A percentile compares a stretch with the other conserved stretches of the same genome.
phyloP scores from a whole-genome alignment of 306 rosid genomes.

The Arachis stenosperma region DNA sequence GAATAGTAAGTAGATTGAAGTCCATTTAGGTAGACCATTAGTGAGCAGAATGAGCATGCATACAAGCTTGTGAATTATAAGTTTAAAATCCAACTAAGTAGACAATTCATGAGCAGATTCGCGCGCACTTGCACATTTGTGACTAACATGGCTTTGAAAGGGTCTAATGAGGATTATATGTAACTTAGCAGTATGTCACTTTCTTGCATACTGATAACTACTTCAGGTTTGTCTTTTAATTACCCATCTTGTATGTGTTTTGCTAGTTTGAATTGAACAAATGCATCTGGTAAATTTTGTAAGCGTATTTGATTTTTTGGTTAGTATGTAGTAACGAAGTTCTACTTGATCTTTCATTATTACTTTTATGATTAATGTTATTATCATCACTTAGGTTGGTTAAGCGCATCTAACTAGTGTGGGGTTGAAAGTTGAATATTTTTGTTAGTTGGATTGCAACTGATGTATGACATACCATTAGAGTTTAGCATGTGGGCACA shows the following conservation, averaged over 20 bases:
- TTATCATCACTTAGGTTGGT: not conserved
- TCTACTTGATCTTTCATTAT: not conserved
- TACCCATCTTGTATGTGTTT: not conserved
- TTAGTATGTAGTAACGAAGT: not conserved
- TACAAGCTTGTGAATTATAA: not conserved
- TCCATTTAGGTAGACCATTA: not conserved
- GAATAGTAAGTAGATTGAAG: not conserved
- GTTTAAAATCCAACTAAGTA: not conserved
- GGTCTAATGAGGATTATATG: not conserved
- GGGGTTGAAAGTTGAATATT: not conserved
- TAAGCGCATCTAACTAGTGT: not conserved
- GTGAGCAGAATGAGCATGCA: not conserved
- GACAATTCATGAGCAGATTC: not conserved
- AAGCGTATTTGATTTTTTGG: not conserved
- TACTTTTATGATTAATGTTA: not conserved
- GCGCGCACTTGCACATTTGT: not conserved
- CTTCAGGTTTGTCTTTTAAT: slow-evolving; percentile 20
- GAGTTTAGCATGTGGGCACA: not conserved
- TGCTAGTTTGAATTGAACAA: slow-evolving; percentile 18
- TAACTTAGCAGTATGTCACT: not conserved
- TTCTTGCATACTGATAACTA: not conserved
- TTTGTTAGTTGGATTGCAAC: slow-evolving; percentile 1
- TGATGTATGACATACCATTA: not conserved
- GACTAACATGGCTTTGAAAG: not conserved
- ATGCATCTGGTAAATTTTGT: not conserved